phyloP scores from a whole-genome alignment of 2,329 filamentous ascomycete species.

The Trichoderma brevicompactum region DNA sequence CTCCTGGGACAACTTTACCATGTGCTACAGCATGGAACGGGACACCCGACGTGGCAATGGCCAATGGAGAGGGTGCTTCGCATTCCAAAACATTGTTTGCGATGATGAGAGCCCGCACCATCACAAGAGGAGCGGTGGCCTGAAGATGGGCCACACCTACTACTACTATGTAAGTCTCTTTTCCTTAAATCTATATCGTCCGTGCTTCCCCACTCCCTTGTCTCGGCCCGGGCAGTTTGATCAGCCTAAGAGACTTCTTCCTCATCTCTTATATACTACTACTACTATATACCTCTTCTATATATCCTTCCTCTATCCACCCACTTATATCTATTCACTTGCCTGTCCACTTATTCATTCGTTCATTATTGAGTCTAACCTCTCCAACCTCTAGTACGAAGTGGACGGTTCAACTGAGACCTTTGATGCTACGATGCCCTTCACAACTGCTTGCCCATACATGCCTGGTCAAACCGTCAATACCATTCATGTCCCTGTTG shows the following conservation, averaged over 20 bases:
- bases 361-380: not conserved
- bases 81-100: conserved; percentile 82
- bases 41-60: conserved; percentile 74
- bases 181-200: conserved; percentile 28
- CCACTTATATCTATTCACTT: not conserved
- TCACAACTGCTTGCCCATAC: conserved; percentile 80
- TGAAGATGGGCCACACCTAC: conserved; percentile 92
- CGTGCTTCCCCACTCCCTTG: not conserved
- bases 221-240: not conserved
- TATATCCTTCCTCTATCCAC: not conserved
- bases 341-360: not conserved
- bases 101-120: conserved; percentile 64
- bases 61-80: conserved; percentile 86
- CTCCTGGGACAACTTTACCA: conserved; percentile 93
- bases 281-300: not conserved
- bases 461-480: conserved; percentile 89
- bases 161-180: conserved; percentile 80
- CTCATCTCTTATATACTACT: not conserved
- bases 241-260: too few species aligned
- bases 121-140: conserved; percentile 69
- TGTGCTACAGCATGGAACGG: conserved; percentile 77
- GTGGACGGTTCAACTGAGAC: conserved; percentile 78
- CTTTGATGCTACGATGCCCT: conserved; percentile 72
- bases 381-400: conserved; percentile 67
- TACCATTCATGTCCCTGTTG: conserved; percentile 76